phyloP scores from a whole-genome alignment of 2,329 filamentous ascomycete species.

The Pyrenophora graminea region DNA sequence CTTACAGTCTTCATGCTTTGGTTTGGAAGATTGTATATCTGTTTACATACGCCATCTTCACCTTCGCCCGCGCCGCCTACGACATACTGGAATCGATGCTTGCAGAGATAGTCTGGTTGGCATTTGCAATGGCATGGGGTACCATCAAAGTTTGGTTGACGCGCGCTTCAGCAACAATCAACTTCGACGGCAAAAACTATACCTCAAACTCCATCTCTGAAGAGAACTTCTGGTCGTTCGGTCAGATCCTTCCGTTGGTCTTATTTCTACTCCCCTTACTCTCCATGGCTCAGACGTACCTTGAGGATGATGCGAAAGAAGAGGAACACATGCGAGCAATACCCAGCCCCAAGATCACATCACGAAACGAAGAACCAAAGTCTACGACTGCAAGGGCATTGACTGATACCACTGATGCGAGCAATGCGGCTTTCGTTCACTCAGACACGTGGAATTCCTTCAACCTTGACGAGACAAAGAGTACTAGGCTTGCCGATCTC shows the following conservation, averaged over 20 bases:
- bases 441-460: fast-evolving
- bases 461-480: background rate
- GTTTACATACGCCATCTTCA: constrained; percentile 15
- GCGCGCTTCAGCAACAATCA: constrained; percentile 12
- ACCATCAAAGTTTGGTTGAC: constrained; percentile 32
- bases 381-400: background rate
- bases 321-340: background rate
- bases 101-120: constrained; percentile 29
- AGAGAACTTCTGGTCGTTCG: constrained; percentile 32
- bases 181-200: constrained; percentile 11
- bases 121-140: constrained; percentile 33
- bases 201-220: constrained; percentile 16
- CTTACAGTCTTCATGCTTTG: constrained; percentile 1
- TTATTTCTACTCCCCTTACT: constrained; percentile 29
- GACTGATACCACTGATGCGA: background rate
- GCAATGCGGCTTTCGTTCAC: background rate
- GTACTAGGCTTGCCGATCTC: background rate
- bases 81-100: constrained; percentile 31
- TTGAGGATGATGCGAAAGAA: constrained; percentile 28
- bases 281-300: constrained; percentile 30
- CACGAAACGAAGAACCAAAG: background rate
- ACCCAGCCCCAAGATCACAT: background rate
- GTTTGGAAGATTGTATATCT: constrained; percentile 18
- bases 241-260: constrained; percentile 33
- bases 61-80: constrained; percentile 13